Conservation (phyloP, 768 basidiomycete species). For the Chiua virens region DNA sequence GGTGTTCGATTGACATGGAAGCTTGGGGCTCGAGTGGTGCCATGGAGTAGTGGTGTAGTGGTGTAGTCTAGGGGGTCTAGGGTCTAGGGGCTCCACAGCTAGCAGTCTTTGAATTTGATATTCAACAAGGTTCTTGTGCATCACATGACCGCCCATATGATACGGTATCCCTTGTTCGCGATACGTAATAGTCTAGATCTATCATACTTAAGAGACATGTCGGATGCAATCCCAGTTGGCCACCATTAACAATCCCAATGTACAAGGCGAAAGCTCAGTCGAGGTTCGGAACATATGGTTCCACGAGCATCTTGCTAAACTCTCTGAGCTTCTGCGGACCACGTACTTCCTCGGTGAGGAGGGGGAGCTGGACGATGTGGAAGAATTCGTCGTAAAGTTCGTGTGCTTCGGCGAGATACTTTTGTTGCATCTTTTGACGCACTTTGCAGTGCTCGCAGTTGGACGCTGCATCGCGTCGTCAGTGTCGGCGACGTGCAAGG, state of each 20-base stretch:
- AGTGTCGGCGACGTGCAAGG: background rate
- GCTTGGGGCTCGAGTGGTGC: too few relatives aligned
- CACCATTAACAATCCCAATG: background rate
- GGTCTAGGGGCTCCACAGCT: too few relatives aligned
- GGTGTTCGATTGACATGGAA: too few relatives aligned
- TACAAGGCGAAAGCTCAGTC: slow-evolving; percentile 10
- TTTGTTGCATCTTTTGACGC: slow-evolving; percentile 97
- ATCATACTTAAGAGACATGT: too few relatives aligned
- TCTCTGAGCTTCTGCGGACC: slow-evolving; percentile 91
- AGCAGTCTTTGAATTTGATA: too few relatives aligned
- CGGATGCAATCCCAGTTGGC: background rate
- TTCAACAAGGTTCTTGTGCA: too few relatives aligned
- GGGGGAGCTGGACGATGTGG: slow-evolving; percentile 91
- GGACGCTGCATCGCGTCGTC: slow-evolving; percentile 51
- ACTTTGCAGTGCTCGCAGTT: slow-evolving; percentile 96
- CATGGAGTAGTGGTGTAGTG: too few relatives aligned
- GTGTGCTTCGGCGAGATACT: slow-evolving; percentile 94
- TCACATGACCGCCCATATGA: too few relatives aligned
- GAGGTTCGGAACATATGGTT: slow-evolving; percentile 62
- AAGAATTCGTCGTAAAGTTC: slow-evolving; percentile 98
- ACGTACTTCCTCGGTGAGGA: slow-evolving; percentile 95
- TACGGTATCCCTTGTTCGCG: too few relatives aligned
- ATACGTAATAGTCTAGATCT: too few relatives aligned
- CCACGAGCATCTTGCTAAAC: slow-evolving; percentile 90
- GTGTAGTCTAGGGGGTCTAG: too few relatives aligned